phyloP scores from a whole-genome alignment of 371 early-diverging fungal species.

The Choanephora cucurbitarum region DNA sequence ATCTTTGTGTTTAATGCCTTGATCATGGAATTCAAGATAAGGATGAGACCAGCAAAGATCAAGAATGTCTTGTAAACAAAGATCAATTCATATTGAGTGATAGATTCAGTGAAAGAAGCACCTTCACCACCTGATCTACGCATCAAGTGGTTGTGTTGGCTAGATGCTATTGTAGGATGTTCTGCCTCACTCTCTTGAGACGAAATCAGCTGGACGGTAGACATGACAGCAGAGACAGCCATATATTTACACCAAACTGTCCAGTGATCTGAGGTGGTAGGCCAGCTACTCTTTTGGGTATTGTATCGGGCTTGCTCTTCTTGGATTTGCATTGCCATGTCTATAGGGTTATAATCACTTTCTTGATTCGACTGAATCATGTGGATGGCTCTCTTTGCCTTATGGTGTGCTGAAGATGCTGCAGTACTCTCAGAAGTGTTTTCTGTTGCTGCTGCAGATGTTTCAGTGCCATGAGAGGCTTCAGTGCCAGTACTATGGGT shows the following conservation, averaged over 20 bases:
- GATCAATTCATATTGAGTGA: conserved; percentile 26
- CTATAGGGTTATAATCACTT: conserved; percentile 9
- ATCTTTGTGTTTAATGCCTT: conserved; percentile 51
- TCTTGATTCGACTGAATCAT: conserved; percentile 2
- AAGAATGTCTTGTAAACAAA: conserved; percentile 54
- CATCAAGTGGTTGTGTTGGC: conserved; percentile 4
- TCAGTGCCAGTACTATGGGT: neutral
- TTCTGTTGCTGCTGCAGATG: conserved; percentile 4
- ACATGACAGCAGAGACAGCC: neutral
- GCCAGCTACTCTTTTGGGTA: neutral
- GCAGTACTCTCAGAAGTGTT: neutral
- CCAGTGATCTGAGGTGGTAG: neutral
- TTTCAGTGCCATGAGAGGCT: neutral
- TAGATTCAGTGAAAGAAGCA: conserved; percentile 13
- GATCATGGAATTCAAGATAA: conserved; percentile 48
- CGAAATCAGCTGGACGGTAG: conserved; percentile 11
- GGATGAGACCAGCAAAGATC: conserved; percentile 48
- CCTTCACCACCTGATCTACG: conserved; percentile 23
- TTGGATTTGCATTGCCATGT: neutral
- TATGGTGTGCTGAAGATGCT: neutral
- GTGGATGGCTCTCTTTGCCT: conserved; percentile 15
- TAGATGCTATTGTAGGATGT: no score
- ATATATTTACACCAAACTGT: conserved; percentile 13
- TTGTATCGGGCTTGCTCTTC: neutral
- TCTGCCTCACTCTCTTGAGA: neutral